Evolutionary conservation across 1,284 basidiomycete genomes (phyloP), one percentile per base, ranked within the genome.

Genomic region (Xerocomus minutiporus): DNA sequence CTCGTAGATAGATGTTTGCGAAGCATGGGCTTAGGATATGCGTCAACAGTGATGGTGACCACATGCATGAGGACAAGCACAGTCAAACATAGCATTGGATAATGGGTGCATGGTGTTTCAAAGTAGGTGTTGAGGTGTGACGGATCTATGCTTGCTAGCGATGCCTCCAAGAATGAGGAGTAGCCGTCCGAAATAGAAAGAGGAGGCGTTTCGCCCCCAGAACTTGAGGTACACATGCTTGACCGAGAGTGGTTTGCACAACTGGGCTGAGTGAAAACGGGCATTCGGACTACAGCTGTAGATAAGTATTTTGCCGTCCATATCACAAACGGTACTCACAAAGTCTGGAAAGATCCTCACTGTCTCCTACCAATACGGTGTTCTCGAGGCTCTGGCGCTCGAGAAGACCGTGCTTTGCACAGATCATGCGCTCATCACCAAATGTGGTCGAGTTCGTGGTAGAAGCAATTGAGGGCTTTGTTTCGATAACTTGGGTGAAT

Each of bases 61-160:
- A 15, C 79, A 75, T 35, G 80, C 75, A n/a, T 81, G 74, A 15
- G 79, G 68, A 23, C 79, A 73, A 7, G 67, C 65, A 8, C 71
- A 68, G 38, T 71, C 64, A 26, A 74, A 69, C 6, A 65, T 34
- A 34, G 32, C 17, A 23, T 61, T 75, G 20, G 73, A 73, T 17
- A 57, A 52, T 1, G 71, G 67, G 17, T 69, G 64, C 3, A 72
- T 65, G n/a, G 64, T 55, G 47, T 82, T 81, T 2, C 79, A 65
- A n/a, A 90, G 75, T 20, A 64, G 3, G 69, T 58, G 57, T 79
- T 81, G 38, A 91, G 66, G 3, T 82, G 80, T 0, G 77, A 75
- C 3, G 89, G 61, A 63, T 91, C 88, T 54, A 90, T 84, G 67
- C 86, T 88, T 0, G 82, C 86, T 62, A 86, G 79, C 0, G 86